Base-by-base conservation (phyloP, 192 early-diverging fungal genomes). In the Podila epigama region DNA sequence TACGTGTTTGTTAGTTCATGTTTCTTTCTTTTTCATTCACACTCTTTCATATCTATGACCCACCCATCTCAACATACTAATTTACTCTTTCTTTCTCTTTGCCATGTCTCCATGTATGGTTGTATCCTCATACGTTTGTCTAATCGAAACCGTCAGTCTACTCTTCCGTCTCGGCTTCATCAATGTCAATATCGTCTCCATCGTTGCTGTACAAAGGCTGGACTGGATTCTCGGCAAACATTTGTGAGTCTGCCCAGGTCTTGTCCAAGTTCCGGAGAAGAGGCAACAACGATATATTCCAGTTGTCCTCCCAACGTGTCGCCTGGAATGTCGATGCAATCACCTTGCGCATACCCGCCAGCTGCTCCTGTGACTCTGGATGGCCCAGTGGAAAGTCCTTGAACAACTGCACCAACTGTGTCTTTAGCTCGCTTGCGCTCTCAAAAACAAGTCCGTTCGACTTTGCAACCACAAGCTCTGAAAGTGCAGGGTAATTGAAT, bases 401-500 rank as follows among this genome's bases (percentile, higher is more conserved):
- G 60, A 77, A 77, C 11, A 77, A 51, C 2, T 68, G 65, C 5
- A 59, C 61, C 16, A 77, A 31, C 44, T 77, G 73, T 13, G 41
- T 35, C 35, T 53, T 68, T 48, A 77, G 22, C 42, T 77, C 73
- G 44, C 31, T 37, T 1, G 73, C 53, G 31, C 53, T 64, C 51
- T 77, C 73, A 60, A 77, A 77, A 50, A 77, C 60, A 33, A 77
- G 34, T 13, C 73, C 73, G 33, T 77, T 77, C 18, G 66, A 63
- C 34, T 77, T 77, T 12, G 65, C 60, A 5, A 77, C 61, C 9
- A 77, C 73, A 4, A 77, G 27, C 20, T 77, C 73, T 18, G 66
- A 40, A 9, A 77, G 60, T n/a, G 73, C 51, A n/a, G 66, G 66
- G 36, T 77, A 77, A 9, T 63, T 77, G 66, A 64, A 77, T 1